Evolutionary conservation across 73 alveolate species (phyloP), one percentile per base, ranked within the genome.

Genomic region (Paramecium caudatum): DNA sequence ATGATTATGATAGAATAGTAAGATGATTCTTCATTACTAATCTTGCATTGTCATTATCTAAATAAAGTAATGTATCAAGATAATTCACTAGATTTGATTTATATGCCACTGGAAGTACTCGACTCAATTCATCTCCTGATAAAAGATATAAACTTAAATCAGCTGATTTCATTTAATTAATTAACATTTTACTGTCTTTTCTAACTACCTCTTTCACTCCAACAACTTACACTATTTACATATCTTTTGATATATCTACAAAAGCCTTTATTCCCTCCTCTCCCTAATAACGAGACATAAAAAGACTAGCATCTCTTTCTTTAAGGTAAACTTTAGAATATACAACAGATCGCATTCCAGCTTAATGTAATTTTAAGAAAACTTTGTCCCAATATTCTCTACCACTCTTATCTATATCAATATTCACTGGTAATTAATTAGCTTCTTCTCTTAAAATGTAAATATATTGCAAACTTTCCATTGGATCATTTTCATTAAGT

Each of bases 171-270:
- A 86, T 37, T 30, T 43, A 27, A 43, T 6, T 63, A 37, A 86
- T 78, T 10, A 63, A 10, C 43, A 39, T 43, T 41, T 25, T 43
- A 4, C 36, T 63, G 21, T 86, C 93, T 63, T 61, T 34, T 46
- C 93, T 86, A 3, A 86, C 25, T 19, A 8, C 9, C 41, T 86
- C 93, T 86, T 86, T 62, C 12, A 86, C 68, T 3, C 93, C 93
- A 21, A 63, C 36, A 21, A 86, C 84, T 17, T 78, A 10, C 10
- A 55, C 36, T 41, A 74, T 74, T 37, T 37, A 6, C 88, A 74
- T 74, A 74, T 74, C 88, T 45, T 74, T 74, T 15, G 43, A 30
- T 5, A 74, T 74, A 10, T 4, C 49, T 27, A 16, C 32, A 74
- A 74, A 74, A 15, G 47, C 43, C 3, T 10, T 39, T 32, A 74